These are phyloP conservation scores for Botryosphaeria dothidea DNA, from an alignment of 2,329 filamentous ascomycete genomes.

Conservation along the genomic window DNA sequence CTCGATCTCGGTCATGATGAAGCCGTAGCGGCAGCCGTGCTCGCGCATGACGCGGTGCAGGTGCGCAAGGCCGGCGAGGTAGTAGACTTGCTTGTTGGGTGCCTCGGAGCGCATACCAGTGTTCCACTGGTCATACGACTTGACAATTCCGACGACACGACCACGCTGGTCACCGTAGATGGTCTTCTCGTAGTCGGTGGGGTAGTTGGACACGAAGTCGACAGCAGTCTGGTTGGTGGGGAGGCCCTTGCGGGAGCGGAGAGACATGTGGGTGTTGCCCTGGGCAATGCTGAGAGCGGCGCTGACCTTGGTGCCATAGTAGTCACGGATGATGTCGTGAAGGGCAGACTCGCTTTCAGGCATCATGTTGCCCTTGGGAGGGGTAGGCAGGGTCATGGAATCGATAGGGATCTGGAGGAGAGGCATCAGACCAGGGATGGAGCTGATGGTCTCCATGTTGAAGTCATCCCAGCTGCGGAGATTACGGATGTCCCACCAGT, in stretches of 20 bases:
- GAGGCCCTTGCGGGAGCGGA: slow-evolving; percentile 56
- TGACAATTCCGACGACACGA: slow-evolving; percentile 80
- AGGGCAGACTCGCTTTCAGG: slow-evolving; percentile 79
- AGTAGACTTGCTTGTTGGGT: slow-evolving; percentile 82
- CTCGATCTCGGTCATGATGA: slow-evolving; percentile 95
- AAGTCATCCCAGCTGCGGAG: slow-evolving; percentile 82
- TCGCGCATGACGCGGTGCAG: slow-evolving; percentile 92
- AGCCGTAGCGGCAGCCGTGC: slow-evolving; percentile 89
- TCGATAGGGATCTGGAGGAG: slow-evolving; percentile 67
- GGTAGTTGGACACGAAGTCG: slow-evolving; percentile 66
- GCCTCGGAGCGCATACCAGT: slow-evolving; percentile 82
- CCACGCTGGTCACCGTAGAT: slow-evolving; percentile 50
- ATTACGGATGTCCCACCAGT: slow-evolving; percentile 95
- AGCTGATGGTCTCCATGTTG: slow-evolving; percentile 68
- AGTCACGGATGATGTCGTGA: slow-evolving; percentile 71
- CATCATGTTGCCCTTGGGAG: slow-evolving; percentile 57
- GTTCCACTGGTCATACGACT: slow-evolving; percentile 92
- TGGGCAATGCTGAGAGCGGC: slow-evolving; percentile 77
- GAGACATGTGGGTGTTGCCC: slow-evolving; percentile 60
- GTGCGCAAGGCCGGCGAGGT: slow-evolving; percentile 82
- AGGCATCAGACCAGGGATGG: slow-evolving; percentile 69
- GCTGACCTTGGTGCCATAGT: slow-evolving; percentile 87
- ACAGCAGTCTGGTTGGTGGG: slow-evolving; percentile 37
- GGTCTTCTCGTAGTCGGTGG: slow-evolving; percentile 53
- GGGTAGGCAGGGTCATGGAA: slow-evolving; percentile 60